A percentile compares a stretch with the other conserved stretches of the same genome.
Evolutionary conservation across 441 rosid genomes (phyloP).

Genomic region (Erodium trifolium): DNA sequence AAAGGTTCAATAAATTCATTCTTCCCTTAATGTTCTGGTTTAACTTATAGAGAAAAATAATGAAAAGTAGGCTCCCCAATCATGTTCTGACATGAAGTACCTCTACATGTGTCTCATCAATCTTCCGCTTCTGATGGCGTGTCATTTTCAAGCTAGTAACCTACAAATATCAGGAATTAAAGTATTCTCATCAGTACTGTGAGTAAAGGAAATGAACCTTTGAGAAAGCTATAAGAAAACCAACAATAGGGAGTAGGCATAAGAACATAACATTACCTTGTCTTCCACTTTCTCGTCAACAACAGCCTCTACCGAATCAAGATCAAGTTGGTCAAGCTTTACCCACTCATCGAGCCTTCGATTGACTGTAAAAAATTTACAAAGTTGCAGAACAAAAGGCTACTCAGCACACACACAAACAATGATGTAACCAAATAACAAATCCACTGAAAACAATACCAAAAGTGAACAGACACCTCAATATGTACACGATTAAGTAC

Average conservation of each 20-base stretch:
- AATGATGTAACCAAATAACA: no score
- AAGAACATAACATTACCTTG: constrained; percentile 44
- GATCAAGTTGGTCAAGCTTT: constrained; percentile 89
- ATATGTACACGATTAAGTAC: no score
- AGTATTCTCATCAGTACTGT: not conserved
- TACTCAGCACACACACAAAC: no score
- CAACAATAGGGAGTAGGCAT: not conserved
- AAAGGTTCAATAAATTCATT: not conserved
- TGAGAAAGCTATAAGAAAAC: not conserved
- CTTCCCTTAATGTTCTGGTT: not conserved
- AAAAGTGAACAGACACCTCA: no score
- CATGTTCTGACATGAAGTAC: constrained; percentile 25
- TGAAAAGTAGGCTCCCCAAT: not conserved
- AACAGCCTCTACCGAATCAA: constrained; percentile 83
- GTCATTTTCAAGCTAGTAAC: constrained; percentile 98
- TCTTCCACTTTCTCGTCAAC: constrained; percentile 98
- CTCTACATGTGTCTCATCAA: constrained; percentile 97
- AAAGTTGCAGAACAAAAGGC: not conserved
- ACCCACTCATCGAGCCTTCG: constrained; percentile 99
- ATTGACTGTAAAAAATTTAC: constrained; percentile 44
- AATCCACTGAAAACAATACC: no score
- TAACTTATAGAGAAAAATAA: no score
- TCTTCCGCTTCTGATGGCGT: constrained; percentile 95
- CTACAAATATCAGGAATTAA: constrained; percentile 26
- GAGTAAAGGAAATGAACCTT: not conserved